Conservation (phyloP, 2,329 filamentous ascomycete genomes). For the Fusarium subtropicale region DNA sequence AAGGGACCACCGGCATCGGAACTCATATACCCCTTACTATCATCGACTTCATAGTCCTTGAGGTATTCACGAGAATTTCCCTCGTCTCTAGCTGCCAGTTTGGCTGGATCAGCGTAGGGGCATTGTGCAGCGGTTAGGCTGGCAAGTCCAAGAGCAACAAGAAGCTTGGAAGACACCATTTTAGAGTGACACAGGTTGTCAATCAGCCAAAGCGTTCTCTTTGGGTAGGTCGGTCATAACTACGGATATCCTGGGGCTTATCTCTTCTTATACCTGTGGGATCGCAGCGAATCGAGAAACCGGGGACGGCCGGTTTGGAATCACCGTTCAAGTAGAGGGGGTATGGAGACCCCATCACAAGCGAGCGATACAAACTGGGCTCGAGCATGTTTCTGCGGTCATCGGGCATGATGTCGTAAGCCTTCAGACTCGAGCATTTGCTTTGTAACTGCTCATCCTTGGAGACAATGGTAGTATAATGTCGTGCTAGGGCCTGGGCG, state of each 20-base stretch:
- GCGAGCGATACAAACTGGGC: slow-evolving; percentile 17
- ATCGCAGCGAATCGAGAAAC: not conserved
- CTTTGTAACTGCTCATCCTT: not conserved
- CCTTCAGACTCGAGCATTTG: not conserved
- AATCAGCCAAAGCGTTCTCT: not conserved
- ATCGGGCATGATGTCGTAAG: slow-evolving; percentile 12
- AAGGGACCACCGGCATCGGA: slow-evolving; percentile 77
- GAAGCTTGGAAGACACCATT: slow-evolving; percentile 46
- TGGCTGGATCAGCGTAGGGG: slow-evolving; percentile 50
- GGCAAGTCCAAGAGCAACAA: slow-evolving; percentile 45
- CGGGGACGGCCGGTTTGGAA: not conserved
- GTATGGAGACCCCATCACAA: not conserved
- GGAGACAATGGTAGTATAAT: slow-evolving; percentile 9
- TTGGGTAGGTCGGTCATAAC: not conserved
- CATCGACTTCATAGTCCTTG: slow-evolving; percentile 60
- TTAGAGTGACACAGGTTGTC: slow-evolving; percentile 1
- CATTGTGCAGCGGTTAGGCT: slow-evolving; percentile 49
- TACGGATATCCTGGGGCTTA: not conserved
- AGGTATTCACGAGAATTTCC: slow-evolving; percentile 51
- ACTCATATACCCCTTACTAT: slow-evolving; percentile 68
- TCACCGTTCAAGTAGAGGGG: slow-evolving; percentile 1
- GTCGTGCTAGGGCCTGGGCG: slow-evolving; percentile 17
- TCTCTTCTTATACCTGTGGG: slow-evolving; percentile 23
- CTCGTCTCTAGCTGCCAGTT: slow-evolving; percentile 44
- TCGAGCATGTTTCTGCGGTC: slow-evolving; percentile 14